phyloP scores from a whole-genome alignment of 768 basidiomycete species.

The Clathrus columnatus region DNA sequence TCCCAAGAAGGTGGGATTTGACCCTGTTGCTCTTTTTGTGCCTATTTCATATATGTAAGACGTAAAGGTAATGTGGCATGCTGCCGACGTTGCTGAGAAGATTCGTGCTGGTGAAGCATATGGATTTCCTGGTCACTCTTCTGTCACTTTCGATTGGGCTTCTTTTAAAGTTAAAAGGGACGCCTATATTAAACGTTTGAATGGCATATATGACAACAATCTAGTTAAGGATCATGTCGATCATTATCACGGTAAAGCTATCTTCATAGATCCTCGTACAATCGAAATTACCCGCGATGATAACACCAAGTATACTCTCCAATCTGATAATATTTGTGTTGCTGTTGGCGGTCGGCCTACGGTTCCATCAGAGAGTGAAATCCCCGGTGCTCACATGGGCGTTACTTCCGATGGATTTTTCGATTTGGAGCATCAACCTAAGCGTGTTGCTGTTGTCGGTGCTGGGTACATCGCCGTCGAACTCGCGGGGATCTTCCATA shows the following conservation, averaged over 20 bases:
- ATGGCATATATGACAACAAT: slow-evolving; percentile 87
- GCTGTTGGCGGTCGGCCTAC: slow-evolving; percentile 84
- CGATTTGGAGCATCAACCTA: slow-evolving; percentile 81
- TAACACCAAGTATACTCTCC: slow-evolving; percentile 60
- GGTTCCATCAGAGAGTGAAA: slow-evolving; percentile 63
- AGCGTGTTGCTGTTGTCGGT: slow-evolving; percentile 87
- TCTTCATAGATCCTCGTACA: slow-evolving; percentile 57
- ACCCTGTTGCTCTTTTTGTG: background rate
- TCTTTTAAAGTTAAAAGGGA: slow-evolving; percentile 91
- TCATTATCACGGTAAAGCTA: slow-evolving; percentile 70
- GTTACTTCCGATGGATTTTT: slow-evolving; percentile 97
- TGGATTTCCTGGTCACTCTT: slow-evolving; percentile 44
- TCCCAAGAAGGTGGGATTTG: slow-evolving; percentile 77
- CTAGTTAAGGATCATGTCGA: slow-evolving; percentile 83
- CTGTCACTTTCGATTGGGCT: slow-evolving; percentile 77
- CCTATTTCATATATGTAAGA: background rate
- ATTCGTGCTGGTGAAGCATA: slow-evolving; percentile 65
- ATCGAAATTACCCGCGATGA: slow-evolving; percentile 67
- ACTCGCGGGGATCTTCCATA: slow-evolving; percentile 88
- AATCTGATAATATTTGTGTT: slow-evolving; percentile 70
- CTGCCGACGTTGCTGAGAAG: slow-evolving; percentile 83
- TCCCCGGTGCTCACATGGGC: slow-evolving; percentile 87
- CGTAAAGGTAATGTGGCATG: slow-evolving; percentile 93
- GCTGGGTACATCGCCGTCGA: slow-evolving; percentile 99
- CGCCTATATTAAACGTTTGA: slow-evolving; percentile 84